phyloP scores from a whole-genome alignment of 208 protist genomes.

The Trypanosoma rangeli region DNA sequence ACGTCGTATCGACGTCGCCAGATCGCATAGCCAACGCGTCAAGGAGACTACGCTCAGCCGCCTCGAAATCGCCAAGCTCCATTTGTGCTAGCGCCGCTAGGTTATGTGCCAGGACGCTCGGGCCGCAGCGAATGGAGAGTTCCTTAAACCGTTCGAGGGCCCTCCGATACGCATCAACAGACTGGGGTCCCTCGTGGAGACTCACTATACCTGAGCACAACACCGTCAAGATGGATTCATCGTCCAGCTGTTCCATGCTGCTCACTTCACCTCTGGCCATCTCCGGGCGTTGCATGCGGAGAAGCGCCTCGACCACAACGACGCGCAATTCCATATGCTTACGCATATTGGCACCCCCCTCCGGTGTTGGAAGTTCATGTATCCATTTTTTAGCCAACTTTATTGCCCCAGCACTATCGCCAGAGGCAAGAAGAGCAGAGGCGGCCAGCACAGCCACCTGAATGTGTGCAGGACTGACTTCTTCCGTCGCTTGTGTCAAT shows the following conservation, averaged over 20 bases:
- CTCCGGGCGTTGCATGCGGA: conserved; percentile 74
- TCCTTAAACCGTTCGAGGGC: conserved; percentile 82
- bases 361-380: conserved; percentile 35
- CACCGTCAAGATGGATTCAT: conserved; percentile 79
- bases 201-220: conserved; percentile 61
- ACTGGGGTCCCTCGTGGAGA: conserved; percentile 50
- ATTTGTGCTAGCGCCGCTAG: conserved; percentile 76
- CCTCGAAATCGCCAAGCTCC: conserved; percentile 52
- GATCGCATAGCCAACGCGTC: conserved; percentile 70
- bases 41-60: conserved; percentile 70
- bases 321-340: conserved; percentile 57
- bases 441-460: conserved; percentile 55
- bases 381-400: conserved; percentile 65
- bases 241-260: conserved; percentile 80
- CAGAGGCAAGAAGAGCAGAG: conserved; percentile 46
- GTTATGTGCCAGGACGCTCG: conserved; percentile 75
- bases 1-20: conserved; percentile 68
- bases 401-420: conserved; percentile 44
- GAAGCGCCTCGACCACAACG: conserved; percentile 63
- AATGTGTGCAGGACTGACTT: conserved; percentile 23
- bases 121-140: conserved; percentile 62
- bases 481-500: conserved; percentile 37
- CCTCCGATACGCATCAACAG: conserved; percentile 28
- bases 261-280: conserved; percentile 67
- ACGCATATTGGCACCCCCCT: conserved; percentile 26